Percentiles rank a stretch among this genome's conserved stretches.
Evolutionary conservation across 2,329 filamentous ascomycete genomes (phyloP).

Genomic region (Diaporthe vaccinii): DNA sequence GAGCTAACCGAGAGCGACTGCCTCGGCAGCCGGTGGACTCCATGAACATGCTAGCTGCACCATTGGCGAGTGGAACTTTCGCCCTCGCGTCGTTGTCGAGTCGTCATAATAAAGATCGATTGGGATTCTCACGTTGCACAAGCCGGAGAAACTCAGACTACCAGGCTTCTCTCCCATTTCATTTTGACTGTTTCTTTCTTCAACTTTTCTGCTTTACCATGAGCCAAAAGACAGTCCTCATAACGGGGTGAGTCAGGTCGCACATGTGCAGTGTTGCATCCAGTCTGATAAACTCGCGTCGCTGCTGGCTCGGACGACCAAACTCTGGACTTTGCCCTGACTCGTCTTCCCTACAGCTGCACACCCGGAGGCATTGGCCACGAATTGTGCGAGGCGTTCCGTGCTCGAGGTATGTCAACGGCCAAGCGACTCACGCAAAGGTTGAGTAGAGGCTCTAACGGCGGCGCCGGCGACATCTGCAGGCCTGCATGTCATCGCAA

Average conservation of each 20-base stretch:
- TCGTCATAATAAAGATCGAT: not conserved
- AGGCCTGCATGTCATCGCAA: slow-evolving; percentile 70
- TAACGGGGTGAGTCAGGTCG: slow-evolving; percentile 9
- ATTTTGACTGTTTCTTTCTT: not conserved
- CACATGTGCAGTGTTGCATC: not conserved
- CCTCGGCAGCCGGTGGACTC: slow-evolving; percentile 18
- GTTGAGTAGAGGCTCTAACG: too few relatives aligned
- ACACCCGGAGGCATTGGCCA: slow-evolving; percentile 71
- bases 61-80: not conserved
- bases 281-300: not conserved
- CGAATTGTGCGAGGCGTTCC: slow-evolving; percentile 66
- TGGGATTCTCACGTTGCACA: not conserved
- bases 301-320: not conserved
- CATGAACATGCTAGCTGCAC: not conserved
- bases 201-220: not conserved
- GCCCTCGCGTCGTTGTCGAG: not conserved
- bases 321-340: not conserved
- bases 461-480: not conserved
- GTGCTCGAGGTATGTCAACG: slow-evolving; percentile 59
- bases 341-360: slow-evolving; percentile 55
- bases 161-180: too few relatives aligned
- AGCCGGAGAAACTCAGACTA: not conserved
- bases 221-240: slow-evolving; percentile 17
- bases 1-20: not conserved
- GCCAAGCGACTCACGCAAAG: too few relatives aligned